These are phyloP conservation scores for Globisporangium polare DNA, from an alignment of 352 stramenopile species.

Conservation along the genomic window DNA sequence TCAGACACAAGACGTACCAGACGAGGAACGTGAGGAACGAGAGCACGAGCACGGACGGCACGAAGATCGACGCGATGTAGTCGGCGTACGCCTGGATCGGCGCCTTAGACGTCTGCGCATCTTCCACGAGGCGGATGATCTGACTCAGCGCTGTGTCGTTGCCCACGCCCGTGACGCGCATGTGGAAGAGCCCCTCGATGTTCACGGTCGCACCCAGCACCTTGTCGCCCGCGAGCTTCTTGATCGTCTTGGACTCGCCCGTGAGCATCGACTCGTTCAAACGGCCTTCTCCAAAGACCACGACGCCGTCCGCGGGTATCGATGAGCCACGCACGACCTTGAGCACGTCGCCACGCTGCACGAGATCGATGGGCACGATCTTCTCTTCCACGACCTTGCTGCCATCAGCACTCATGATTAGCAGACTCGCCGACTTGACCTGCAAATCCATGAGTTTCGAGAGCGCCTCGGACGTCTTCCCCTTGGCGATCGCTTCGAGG, in stretches of 20 bases:
- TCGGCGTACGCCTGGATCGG: slow-evolving; percentile 98
- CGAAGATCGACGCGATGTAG: slow-evolving; percentile 94
- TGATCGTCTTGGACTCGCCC: slow-evolving; percentile 92
- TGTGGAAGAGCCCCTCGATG: slow-evolving; percentile 87
- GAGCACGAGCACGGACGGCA: slow-evolving; percentile 92
- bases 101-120: slow-evolving; percentile 97
- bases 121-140: slow-evolving; percentile 98
- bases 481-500: slow-evolving; percentile 92
- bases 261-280: slow-evolving; percentile 96
- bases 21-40: slow-evolving; percentile 93
- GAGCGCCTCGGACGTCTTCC: slow-evolving; percentile 93
- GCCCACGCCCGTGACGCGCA: slow-evolving; percentile 92
- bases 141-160: slow-evolving; percentile 94
- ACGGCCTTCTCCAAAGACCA: slow-evolving; percentile 87
- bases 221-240: slow-evolving; percentile 85
- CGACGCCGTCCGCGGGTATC: slow-evolving; percentile 91
- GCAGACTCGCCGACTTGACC: slow-evolving; percentile 91
- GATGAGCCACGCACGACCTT: slow-evolving; percentile 91
- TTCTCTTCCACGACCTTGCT: slow-evolving; percentile 64
- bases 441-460: slow-evolving; percentile 95
- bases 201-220: slow-evolving; percentile 93
- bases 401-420: slow-evolving; percentile 75
- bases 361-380: slow-evolving; percentile 77
- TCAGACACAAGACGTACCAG: slow-evolving; percentile 89
- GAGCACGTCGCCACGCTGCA: slow-evolving; percentile 92